Evolutionary conservation across 176 grass and related monocot genomes (phyloP).

Genomic region (Melocanna baccifera): DNA sequence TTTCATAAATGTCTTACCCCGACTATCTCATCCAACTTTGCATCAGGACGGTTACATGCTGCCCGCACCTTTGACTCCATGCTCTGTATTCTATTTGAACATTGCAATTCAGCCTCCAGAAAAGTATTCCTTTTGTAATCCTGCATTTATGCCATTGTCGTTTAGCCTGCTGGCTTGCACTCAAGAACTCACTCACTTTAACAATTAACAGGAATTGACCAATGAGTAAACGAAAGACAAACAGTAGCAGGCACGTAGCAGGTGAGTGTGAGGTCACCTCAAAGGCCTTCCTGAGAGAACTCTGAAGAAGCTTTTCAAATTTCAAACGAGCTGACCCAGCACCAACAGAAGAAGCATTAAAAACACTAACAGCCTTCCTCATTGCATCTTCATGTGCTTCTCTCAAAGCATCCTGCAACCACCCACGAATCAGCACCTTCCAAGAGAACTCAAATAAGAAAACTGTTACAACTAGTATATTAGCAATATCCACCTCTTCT

Average conservation of each 20-base stretch:
- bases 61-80: constrained; percentile 75
- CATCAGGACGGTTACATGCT: constrained; percentile 67
- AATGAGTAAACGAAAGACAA: background rate
- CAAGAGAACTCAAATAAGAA: constrained; percentile 8
- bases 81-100: constrained; percentile 65
- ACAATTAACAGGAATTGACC: background rate
- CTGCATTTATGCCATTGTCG: constrained; percentile 38
- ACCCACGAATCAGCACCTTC: background rate
- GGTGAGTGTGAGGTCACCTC: constrained; percentile 47
- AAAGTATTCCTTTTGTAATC: constrained; percentile 88
- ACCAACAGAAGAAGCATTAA: constrained; percentile 72
- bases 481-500: constrained; percentile 64
- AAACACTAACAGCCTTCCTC: constrained; percentile 59
- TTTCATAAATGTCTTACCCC: constrained; percentile 41
- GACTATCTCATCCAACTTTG: constrained; percentile 76
- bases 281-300: constrained; percentile 72
- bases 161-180: background rate
- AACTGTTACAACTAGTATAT: constrained; percentile 15
- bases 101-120: constrained; percentile 84
- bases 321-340: constrained; percentile 64
- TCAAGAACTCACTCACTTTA: background rate
- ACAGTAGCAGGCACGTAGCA: background rate
- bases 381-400: constrained; percentile 80
- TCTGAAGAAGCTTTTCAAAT: constrained; percentile 89
- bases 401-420: constrained; percentile 60